Evolutionary conservation across 1,284 basidiomycete genomes (phyloP), one percentile per base, ranked within the genome.

Genomic region (Cutaneotrichosporon sp.): DNA sequence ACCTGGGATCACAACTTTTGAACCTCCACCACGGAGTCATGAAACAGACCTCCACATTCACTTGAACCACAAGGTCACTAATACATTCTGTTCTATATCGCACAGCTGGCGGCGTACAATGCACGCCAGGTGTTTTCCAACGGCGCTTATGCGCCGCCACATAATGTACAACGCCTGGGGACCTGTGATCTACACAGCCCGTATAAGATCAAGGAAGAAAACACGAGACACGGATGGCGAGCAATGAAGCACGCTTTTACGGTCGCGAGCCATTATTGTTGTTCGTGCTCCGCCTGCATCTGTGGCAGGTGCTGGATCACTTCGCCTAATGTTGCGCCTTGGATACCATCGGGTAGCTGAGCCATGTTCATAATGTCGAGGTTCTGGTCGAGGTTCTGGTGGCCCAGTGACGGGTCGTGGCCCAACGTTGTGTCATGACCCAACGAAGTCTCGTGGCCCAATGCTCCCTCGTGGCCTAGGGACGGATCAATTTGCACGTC

Each of bases 361-460:
- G 50, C 44, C 2, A 59, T 50, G 52, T 54, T 51, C 29, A 59
- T 51, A n/a, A n/a, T n/a, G n/a, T n/a, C n/a, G n/a, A n/a, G n/a
- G n/a, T n/a, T n/a, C n/a, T n/a, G n/a, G n/a, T n/a, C 46, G 24
- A 22, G 22, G 25, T 26, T 32, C 35, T 44, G 46, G 33, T 44
- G 60, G 0, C 57, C 58, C 20, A 66, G 50, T 4, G 62, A 58
- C 5, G 64, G 64, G 52, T 66, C 64, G 22, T 64, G 60, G n/a
- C n/a, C 24, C 9, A 24, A 41, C 38, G 26, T 41, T n/a, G n/a
- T n/a, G n/a, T n/a, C n/a, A n/a, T n/a, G n/a, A n/a, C n/a, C n/a
- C n/a, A n/a, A n/a, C n/a, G n/a, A n/a, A n/a, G n/a, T n/a, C n/a
- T n/a, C n/a, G n/a, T n/a, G n/a, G n/a, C n/a, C n/a, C n/a, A n/a